Conservation (phyloP, 192 early-diverging fungal species). For the Coemansia sp. region DNA sequence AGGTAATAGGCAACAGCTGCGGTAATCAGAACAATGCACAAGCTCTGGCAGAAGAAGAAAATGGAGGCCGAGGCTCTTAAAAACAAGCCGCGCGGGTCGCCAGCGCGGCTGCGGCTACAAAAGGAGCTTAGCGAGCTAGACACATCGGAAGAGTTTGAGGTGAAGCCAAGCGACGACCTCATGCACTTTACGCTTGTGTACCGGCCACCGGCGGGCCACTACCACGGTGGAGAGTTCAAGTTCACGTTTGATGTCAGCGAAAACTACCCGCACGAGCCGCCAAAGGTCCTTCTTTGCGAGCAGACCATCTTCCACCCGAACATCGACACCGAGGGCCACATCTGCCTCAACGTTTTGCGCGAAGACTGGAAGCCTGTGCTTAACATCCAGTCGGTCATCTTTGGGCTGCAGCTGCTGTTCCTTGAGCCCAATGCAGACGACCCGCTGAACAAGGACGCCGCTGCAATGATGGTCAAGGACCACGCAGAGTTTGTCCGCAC, state of each 20-base stretch:
- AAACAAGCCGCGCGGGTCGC: slow-evolving; percentile 77
- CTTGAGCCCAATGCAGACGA: slow-evolving; percentile 95
- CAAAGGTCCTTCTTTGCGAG: slow-evolving; percentile 81
- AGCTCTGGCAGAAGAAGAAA: slow-evolving; percentile 89
- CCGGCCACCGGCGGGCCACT: slow-evolving; percentile 84
- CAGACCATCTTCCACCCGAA: slow-evolving; percentile 98
- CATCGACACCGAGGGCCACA: slow-evolving; percentile 94
- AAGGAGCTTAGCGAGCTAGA: slow-evolving; percentile 90
- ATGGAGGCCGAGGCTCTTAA: slow-evolving; percentile 70
- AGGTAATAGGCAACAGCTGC: neutral
- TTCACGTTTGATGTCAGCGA: slow-evolving; percentile 82
- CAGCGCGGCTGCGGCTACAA: slow-evolving; percentile 88
- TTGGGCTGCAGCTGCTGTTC: slow-evolving; percentile 91
- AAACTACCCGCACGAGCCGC: slow-evolving; percentile 94
- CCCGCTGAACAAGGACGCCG: slow-evolving; percentile 97
- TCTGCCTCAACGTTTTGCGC: slow-evolving; percentile 94
- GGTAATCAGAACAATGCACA: slow-evolving; percentile 65
- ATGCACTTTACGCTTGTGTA: slow-evolving; percentile 83
- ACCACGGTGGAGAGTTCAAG: slow-evolving; percentile 76
- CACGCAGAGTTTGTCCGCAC: slow-evolving; percentile 70
- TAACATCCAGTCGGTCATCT: slow-evolving; percentile 84
- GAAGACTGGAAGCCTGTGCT: slow-evolving; percentile 99
- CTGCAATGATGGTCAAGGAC: slow-evolving; percentile 73
- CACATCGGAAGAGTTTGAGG: slow-evolving; percentile 75
- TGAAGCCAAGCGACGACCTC: slow-evolving; percentile 76